These are phyloP conservation scores for Solanum tacnaense DNA, from an alignment of 257 asterid genomes.

Conservation along the genomic window DNA sequence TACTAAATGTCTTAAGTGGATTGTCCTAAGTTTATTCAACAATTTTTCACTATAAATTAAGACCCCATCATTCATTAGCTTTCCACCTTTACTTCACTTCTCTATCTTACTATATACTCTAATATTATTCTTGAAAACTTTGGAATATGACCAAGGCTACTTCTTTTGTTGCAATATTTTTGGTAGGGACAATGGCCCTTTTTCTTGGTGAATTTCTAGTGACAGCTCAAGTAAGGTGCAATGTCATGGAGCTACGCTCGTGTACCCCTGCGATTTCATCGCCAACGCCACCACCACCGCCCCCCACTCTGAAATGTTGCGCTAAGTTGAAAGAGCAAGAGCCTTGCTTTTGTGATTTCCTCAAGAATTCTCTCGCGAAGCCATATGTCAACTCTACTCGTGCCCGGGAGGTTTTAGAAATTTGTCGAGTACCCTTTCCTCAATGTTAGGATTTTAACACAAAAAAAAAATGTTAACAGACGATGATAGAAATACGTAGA, in stretches of 20 bases:
- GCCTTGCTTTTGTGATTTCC: constrained; percentile 20
- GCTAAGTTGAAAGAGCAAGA: constrained; percentile 6
- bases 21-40: background rate
- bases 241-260: background rate
- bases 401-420: background rate
- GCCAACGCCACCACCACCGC: background rate
- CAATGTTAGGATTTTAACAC: background rate
- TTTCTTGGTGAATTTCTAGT: background rate
- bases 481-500: background rate
- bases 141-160: background rate
- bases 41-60: background rate
- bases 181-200: background rate
- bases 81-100: background rate
- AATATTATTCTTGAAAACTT: background rate
- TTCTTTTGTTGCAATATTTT: background rate
- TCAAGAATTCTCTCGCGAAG: background rate
- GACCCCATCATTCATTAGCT: background rate
- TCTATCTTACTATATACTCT: background rate
- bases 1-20: no score
- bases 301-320: background rate
- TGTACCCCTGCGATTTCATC: background rate
- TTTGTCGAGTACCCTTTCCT: constrained; percentile 3
- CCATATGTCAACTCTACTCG: constrained; percentile 8
- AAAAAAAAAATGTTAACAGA: background rate
- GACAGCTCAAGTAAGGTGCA: constrained; percentile 11